These are phyloP conservation scores for Pseudogymnoascus sp. DNA, from an alignment of 2,329 filamentous ascomycete species.

Conservation along the genomic window DNA sequence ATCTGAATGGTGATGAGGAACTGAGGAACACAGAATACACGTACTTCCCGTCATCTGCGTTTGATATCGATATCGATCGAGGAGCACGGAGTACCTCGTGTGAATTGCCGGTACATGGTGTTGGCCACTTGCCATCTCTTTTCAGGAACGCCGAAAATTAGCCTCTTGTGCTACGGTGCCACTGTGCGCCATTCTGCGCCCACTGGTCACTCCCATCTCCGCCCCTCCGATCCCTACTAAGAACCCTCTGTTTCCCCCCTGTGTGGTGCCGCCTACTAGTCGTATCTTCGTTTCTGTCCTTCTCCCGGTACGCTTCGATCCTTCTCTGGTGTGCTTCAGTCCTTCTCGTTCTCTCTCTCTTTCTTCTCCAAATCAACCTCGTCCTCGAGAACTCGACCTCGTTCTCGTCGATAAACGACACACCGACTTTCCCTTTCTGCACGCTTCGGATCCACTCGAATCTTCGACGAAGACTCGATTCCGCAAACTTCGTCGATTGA, in stretches of 20 bases:
- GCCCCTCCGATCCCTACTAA: background rate
- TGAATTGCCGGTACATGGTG: background rate
- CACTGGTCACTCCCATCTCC: background rate
- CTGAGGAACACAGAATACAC: background rate
- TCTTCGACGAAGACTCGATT: background rate
- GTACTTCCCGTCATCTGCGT: background rate
- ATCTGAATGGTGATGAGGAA: background rate
- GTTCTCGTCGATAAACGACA: slow-evolving; percentile 4
- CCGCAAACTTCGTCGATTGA: background rate
- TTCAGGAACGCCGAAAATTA: background rate
- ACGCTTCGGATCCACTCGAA: slow-evolving; percentile 4
- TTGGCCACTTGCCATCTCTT: background rate
- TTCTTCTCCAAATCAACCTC: background rate
- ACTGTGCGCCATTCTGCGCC: background rate
- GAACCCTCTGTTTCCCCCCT: background rate
- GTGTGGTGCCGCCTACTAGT: background rate
- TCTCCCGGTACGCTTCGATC: background rate
- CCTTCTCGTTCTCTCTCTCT: background rate
- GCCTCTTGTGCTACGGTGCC: too few relatives aligned
- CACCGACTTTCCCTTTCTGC: background rate
- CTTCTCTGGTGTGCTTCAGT: background rate
- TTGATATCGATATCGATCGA: background rate
- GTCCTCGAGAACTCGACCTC: slow-evolving; percentile 1
- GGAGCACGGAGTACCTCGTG: background rate
- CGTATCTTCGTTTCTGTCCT: background rate